Percentiles rank a stretch among this genome's conserved stretches.
phyloP scores from a whole-genome alignment of 345 rosid genomes.

The Populus pruinosa region DNA sequence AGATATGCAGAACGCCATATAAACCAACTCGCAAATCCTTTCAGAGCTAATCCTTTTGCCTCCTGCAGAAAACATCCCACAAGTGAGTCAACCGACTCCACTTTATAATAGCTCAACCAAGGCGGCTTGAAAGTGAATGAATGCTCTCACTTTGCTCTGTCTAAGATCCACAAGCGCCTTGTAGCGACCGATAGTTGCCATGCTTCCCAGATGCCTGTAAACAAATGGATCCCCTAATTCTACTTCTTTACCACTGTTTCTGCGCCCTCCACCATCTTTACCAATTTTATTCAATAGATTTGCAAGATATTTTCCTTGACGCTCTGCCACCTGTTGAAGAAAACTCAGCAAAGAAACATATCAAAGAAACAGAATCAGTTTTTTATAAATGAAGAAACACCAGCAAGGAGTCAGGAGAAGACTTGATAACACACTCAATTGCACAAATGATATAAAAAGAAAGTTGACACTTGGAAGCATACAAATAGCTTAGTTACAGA shows the following conservation, averaged over 20 bases:
- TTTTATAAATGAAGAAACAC: not conserved
- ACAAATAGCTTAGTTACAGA: not conserved
- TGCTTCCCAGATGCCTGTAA: slow-evolving; percentile 91
- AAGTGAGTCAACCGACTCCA: slow-evolving; percentile 5
- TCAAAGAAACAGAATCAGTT: not conserved
- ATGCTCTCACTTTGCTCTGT: slow-evolving; percentile 72
- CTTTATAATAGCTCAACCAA: not conserved
- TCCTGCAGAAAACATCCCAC: slow-evolving; percentile 41
- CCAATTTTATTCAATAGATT: slow-evolving; percentile 54
- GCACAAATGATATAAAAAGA: not conserved
- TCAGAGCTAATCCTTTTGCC: slow-evolving; percentile 65
- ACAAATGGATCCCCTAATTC: slow-evolving; percentile 71
- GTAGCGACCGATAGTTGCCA: slow-evolving; percentile 89
- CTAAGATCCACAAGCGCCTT: slow-evolving; percentile 93
- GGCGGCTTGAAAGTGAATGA: not conserved
- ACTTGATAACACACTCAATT: too few relatives aligned
- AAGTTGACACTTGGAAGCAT: not conserved
- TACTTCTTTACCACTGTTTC: slow-evolving; percentile 50
- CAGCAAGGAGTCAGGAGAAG: not conserved
- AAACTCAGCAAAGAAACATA: not conserved
- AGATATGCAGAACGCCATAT: slow-evolving; percentile 98
- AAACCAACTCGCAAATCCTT: slow-evolving; percentile 84
- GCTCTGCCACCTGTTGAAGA: slow-evolving; percentile 73
- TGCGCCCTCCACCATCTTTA: slow-evolving; percentile 74
- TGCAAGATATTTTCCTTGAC: slow-evolving; percentile 85